Evolutionary conservation across 2,329 filamentous ascomycete genomes (phyloP).

Genomic region (Chrysosporium keratinophilum): DNA sequence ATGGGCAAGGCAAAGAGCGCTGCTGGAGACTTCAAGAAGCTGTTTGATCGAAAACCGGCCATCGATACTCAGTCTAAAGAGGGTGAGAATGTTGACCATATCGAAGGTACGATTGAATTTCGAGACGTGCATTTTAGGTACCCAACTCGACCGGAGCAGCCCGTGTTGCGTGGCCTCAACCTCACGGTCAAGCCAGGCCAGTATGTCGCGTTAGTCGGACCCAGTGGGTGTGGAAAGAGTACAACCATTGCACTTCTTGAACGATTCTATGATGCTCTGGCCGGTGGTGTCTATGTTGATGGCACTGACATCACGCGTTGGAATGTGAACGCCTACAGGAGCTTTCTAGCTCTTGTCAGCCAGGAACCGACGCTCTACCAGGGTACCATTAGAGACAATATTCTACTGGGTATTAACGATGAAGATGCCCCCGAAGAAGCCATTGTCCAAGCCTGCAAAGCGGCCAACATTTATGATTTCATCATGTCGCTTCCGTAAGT

Average conservation of each 20-base stretch:
- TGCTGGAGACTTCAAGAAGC: conserved; percentile 64
- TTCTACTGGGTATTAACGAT: conserved; percentile 62
- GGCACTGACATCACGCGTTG: conserved; percentile 69
- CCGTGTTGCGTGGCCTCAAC: conserved; percentile 78
- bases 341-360: conserved; percentile 73
- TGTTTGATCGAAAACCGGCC: conserved; percentile 70
- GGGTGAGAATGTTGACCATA: conserved; percentile 51
- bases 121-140: conserved; percentile 90
- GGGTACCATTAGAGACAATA: conserved; percentile 82
- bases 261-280: conserved; percentile 83
- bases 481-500: conserved; percentile 66
- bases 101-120: conserved; percentile 78
- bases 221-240: conserved; percentile 86
- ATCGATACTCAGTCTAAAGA: conserved; percentile 73
- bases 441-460: conserved; percentile 68
- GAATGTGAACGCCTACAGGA: conserved; percentile 78
- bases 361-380: conserved; percentile 94
- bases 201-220: conserved; percentile 70
- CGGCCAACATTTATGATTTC: conserved; percentile 85
- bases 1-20: conserved; percentile 89
- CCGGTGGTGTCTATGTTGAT: conserved; percentile 71
- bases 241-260: conserved; percentile 88
- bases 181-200: conserved; percentile 39
- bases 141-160: conserved; percentile 78
- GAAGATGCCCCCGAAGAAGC: conserved; percentile 60